phyloP scores from a whole-genome alignment of 768 basidiomycete genomes.

The Trametes coccinea region DNA sequence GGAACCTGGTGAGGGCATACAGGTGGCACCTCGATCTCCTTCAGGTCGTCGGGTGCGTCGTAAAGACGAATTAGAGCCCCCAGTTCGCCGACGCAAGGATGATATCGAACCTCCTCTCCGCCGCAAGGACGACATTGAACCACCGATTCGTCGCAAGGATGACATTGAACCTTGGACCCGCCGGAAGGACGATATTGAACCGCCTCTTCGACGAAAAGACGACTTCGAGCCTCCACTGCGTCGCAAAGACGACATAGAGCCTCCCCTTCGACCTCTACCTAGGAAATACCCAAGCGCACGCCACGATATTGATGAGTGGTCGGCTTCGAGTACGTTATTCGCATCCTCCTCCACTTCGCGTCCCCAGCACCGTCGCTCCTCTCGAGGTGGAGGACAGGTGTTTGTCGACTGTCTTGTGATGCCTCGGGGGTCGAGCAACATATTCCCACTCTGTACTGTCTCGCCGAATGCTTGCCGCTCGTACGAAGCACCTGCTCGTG shows the following conservation, averaged over 20 bases:
- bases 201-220: slow-evolving; percentile 9
- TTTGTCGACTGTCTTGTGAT: slow-evolving; percentile 37
- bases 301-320: slow-evolving; percentile 26
- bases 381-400: slow-evolving; percentile 34
- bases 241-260: slow-evolving; percentile 15
- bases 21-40: background rate
- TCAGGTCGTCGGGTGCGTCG: slow-evolving; percentile 3
- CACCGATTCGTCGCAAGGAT: slow-evolving; percentile 11
- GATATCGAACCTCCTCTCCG: background rate
- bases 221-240: slow-evolving; percentile 14
- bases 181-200: slow-evolving; percentile 16
- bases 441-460: slow-evolving; percentile 33
- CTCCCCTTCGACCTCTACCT: slow-evolving; percentile 11
- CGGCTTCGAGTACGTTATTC: slow-evolving; percentile 63
- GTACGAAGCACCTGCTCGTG: slow-evolving; percentile 46
- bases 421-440: slow-evolving; percentile 47
- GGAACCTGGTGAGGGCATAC: background rate
- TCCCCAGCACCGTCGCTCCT: slow-evolving; percentile 41
- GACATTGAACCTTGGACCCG: slow-evolving; percentile 6
- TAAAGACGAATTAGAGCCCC: slow-evolving; percentile 16
- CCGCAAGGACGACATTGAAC: slow-evolving; percentile 13
- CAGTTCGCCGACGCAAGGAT: slow-evolving; percentile 10
- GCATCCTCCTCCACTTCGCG: slow-evolving; percentile 47
- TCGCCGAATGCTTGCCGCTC: slow-evolving; percentile 37
- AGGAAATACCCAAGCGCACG: slow-evolving; percentile 22